Evolutionary conservation across 2,329 filamentous ascomycete species (phyloP), one percentile per base, ranked within the genome.

Genomic region (Alternaria sp.): DNA sequence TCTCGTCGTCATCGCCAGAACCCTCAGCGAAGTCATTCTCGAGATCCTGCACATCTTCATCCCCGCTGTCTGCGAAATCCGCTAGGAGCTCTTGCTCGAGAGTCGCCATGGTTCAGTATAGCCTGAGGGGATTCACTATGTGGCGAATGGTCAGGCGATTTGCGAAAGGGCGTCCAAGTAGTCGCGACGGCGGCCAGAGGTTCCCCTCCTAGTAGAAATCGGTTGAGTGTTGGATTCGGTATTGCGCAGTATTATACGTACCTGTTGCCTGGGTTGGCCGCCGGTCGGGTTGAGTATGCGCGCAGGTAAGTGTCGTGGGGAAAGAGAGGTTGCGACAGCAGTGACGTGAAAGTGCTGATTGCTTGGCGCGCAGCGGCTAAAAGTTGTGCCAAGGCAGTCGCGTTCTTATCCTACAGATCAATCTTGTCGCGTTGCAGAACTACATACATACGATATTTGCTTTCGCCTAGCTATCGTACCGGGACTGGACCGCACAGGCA

Each of bases 61-160:
- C 92, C 51, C 88, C 92, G 5, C 88, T 91, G 73, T 96, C 92
- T 71, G 93, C 92, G 65, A 96, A 95, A 76, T 96, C 92, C 72
- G 95, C 91, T 69, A 98, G 84, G 10, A 99, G 86, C 77, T 98
- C 94, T 72, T 98, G 93, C 62, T 92, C 94, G 63, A 96, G 85
- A 42, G 92, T 96, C 76, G 94, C 92, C 93, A 97, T 78, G 40
- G 44, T 68, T 58, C 23, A 39, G n/a, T 41, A 48, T 50, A 39
- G 23, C 23, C 7, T 40, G 17, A 17, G 14, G 42, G 50, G 40
- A 31, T 26, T 23, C 29, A 10, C 23, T 23, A 40, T 36, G 13
- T 6, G 28, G 33, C 0, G 24, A 2, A 29, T 23, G n/a, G 31
- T n/a, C 28, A 44, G 44, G 51, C n/a, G 37, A 7, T 31, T 2